Evolutionary conservation across 164 flowering plant genomes (phyloP).

Genomic region (Sedum album): DNA sequence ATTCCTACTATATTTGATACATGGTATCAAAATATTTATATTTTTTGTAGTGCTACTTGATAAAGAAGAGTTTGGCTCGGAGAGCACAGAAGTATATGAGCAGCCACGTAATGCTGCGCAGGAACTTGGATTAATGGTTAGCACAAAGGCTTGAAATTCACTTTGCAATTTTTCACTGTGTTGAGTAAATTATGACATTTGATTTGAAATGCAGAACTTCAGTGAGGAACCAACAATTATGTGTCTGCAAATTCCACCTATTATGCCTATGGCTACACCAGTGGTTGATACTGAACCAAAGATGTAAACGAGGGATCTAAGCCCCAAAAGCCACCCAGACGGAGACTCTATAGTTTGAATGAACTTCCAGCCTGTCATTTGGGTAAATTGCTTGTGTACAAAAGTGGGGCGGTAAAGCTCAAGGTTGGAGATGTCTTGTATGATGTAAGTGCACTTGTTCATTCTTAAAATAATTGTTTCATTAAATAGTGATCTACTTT

Average conservation of each 20-base stretch:
- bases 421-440: slow-evolving; percentile 49
- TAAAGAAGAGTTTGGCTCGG: slow-evolving; percentile 38
- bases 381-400: slow-evolving; percentile 57
- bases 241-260: slow-evolving; percentile 40
- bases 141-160: neutral
- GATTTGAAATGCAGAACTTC: slow-evolving; percentile 28
- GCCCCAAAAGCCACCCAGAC: neutral
- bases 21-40: neutral
- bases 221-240: slow-evolving; percentile 29
- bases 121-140: slow-evolving; percentile 47
- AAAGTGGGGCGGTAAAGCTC: slow-evolving; percentile 51
- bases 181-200: neutral
- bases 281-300: slow-evolving; percentile 10
- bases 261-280: slow-evolving; percentile 32
- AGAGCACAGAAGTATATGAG: slow-evolving; percentile 25
- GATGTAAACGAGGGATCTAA: slow-evolving; percentile 14
- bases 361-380: slow-evolving; percentile 41
- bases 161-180: neutral
- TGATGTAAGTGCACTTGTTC: slow-evolving; percentile 37
- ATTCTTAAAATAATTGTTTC: neutral
- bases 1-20: neutral
- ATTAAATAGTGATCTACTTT: neutral
- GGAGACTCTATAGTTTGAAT: slow-evolving; percentile 21
- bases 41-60: slow-evolving; percentile 36
- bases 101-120: slow-evolving; percentile 22